Evolutionary conservation across 164 flowering plant species (phyloP).

Genomic region (Santalum album): DNA sequence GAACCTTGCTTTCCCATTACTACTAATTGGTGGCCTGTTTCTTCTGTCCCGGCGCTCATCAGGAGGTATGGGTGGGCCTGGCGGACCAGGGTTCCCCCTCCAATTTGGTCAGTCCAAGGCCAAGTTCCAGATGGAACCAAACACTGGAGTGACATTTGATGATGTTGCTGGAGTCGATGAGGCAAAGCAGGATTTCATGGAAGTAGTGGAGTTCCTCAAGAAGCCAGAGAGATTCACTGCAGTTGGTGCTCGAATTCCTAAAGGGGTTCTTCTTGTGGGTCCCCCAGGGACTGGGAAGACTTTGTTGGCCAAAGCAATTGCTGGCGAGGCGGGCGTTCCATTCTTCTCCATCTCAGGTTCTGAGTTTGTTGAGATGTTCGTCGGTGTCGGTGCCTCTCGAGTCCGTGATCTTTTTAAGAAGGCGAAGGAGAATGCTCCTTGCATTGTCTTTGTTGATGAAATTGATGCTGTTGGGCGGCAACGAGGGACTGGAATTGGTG

Average conservation of each 20-base stretch:
- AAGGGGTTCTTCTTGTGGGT: slow-evolving; percentile 88
- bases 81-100: slow-evolving; percentile 89
- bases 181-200: slow-evolving; percentile 92
- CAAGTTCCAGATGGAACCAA: slow-evolving; percentile 94
- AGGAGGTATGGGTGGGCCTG: slow-evolving; percentile 93
- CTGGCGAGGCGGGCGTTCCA: slow-evolving; percentile 95
- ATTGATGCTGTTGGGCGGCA: slow-evolving; percentile 95
- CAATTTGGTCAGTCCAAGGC: slow-evolving; percentile 80
- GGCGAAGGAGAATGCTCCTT: slow-evolving; percentile 92
- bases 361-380: slow-evolving; percentile 95
- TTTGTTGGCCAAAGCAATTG: slow-evolving; percentile 82
- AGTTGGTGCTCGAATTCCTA: slow-evolving; percentile 74
- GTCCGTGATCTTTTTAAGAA: slow-evolving; percentile 96
- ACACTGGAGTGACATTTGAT: slow-evolving; percentile 90
- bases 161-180: slow-evolving; percentile 98
- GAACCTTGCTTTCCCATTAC: slow-evolving; percentile 74
- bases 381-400: slow-evolving; percentile 91
- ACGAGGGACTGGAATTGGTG: slow-evolving; percentile 90
- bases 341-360: slow-evolving; percentile 92
- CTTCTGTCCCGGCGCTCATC: slow-evolving; percentile 81
- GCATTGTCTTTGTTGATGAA: slow-evolving; percentile 95
- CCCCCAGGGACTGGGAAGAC: slow-evolving; percentile 97
- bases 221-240: slow-evolving; percentile 70
- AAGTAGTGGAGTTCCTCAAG: slow-evolving; percentile 87
- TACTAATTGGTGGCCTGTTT: slow-evolving; percentile 80